Evolutionary conservation across 164 flowering plant genomes (phyloP).

Genomic region (Vitis labrusca): DNA sequence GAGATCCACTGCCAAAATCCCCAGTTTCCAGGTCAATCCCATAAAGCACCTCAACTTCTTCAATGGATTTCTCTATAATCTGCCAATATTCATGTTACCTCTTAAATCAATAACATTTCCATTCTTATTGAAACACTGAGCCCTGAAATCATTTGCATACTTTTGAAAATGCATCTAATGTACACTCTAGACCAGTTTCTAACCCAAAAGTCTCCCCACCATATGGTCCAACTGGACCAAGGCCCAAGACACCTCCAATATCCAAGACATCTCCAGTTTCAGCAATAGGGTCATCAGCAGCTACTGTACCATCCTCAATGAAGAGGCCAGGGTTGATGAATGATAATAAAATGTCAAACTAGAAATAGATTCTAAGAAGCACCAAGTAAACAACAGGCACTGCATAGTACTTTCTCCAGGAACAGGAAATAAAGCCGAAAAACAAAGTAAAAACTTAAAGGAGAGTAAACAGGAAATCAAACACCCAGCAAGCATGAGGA

Average conservation of each 20-base stretch:
- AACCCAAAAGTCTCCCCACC: slow-evolving; percentile 66
- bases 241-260: not conserved
- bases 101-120: slow-evolving; percentile 20
- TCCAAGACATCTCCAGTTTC: slow-evolving; percentile 19
- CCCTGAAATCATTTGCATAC: slow-evolving; percentile 83
- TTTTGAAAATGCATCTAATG: slow-evolving; percentile 67
- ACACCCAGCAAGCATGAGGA: no score
- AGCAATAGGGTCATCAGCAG: not conserved
- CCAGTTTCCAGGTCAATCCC: slow-evolving; percentile 80
- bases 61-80: slow-evolving; percentile 71
- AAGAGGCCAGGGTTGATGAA: not conserved
- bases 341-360: no score
- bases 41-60: slow-evolving; percentile 74
- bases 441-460: no score
- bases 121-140: slow-evolving; percentile 57
- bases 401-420: no score
- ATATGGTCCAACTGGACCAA: slow-evolving; percentile 27
- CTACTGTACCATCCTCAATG: not conserved
- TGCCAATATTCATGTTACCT: slow-evolving; percentile 60
- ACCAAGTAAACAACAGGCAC: no score
- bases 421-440: no score
- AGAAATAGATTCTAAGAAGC: no score
- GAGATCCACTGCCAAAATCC: slow-evolving; percentile 72
- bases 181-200: slow-evolving; percentile 86
- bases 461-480: no score